A percentile compares a stretch with the other conserved stretches of the same genome.
Conservation (phyloP, 257 asterid species). For the Knoxia roxburghii region DNA sequence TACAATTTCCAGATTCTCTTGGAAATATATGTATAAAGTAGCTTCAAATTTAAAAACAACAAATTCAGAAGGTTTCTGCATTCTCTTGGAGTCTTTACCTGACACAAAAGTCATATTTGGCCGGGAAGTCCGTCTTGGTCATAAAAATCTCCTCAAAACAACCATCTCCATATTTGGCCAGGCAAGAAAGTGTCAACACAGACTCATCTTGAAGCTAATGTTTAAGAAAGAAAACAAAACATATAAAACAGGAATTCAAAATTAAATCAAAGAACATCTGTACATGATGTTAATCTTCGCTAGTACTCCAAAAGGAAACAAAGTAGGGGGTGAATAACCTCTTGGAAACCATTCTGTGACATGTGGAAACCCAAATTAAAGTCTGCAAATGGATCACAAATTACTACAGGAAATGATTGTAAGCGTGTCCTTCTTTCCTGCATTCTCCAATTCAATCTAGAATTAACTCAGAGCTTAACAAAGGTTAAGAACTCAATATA, state of each 20-base stretch:
- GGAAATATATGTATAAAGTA: neutral
- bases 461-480: conserved; percentile 1
- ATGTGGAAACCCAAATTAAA: conserved; percentile 78
- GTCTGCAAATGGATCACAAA: conserved; percentile 65
- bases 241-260: neutral
- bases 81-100: conserved; percentile 36
- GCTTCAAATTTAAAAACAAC: neutral
- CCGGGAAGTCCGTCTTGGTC: conserved; percentile 68
- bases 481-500: neutral
- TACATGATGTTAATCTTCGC: neutral
- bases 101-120: conserved; percentile 75
- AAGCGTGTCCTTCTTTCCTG: conserved; percentile 59
- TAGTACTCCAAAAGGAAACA: conserved; percentile 4
- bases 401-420: conserved; percentile 64
- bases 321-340: conserved; percentile 36
- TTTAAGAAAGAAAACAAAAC: conserved; percentile 3
- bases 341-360: conserved; percentile 79
- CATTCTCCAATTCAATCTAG: conserved; percentile 16
- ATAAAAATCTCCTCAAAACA: conserved; percentile 85
- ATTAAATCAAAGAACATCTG: neutral
- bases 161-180: conserved; percentile 64
- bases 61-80: neutral
- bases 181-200: conserved; percentile 59
- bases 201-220: conserved; percentile 78
- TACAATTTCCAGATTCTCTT: neutral